Evolutionary conservation across 257 asterid species (phyloP), one percentile per base, ranked within the genome.

Genomic region (Paulownia fortunei): DNA sequence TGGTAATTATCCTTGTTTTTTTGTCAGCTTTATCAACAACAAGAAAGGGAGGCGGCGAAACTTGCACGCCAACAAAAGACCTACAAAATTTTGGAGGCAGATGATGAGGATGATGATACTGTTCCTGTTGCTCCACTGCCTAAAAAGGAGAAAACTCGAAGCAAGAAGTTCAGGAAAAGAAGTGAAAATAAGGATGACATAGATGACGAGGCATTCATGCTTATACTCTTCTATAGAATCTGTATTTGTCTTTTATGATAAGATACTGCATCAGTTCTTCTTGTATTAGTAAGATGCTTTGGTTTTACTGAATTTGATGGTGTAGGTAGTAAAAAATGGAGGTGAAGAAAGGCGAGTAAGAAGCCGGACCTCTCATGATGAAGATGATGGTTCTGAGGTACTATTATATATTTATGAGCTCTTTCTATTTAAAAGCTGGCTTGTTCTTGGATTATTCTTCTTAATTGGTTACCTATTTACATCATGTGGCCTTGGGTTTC

Each of bases 381-480:
- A 88, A 67, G 88, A 88, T 76, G 93, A 91, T 66, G 89, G 86
- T 56, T 93, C 97, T n/a, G 97, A 91, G 97, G 97, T 92, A 83
- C 59, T 74, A 34, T 52, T 36, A 55, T 26, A 37, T 65, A 19
- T 74, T 60, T 65, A 46, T 18, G 59, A 9, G 18, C 70, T 46
- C 59, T 30, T 75, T 63, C 9, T 36, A 24, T 27, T 15, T 12
- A 41, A 68, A 59, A 46, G 11, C 36, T 73, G 47, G 36, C n/a
- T 64, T 42, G 18, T 46, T 52, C 52, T 77, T 62, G 74, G 26
- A 11, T 34, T 41, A 68, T 41, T 72, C n/a, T 56, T 61, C 61
- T 36, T 24, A 41, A 16, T 23, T 34, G 13, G 80, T 56, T 72
- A 23, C 52, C 49, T 44, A 30, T 49, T 71, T 37, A 39, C 32